Evolutionary conservation across 2,329 filamentous ascomycete genomes (phyloP).

Genomic region (Sporothrix phasma): DNA sequence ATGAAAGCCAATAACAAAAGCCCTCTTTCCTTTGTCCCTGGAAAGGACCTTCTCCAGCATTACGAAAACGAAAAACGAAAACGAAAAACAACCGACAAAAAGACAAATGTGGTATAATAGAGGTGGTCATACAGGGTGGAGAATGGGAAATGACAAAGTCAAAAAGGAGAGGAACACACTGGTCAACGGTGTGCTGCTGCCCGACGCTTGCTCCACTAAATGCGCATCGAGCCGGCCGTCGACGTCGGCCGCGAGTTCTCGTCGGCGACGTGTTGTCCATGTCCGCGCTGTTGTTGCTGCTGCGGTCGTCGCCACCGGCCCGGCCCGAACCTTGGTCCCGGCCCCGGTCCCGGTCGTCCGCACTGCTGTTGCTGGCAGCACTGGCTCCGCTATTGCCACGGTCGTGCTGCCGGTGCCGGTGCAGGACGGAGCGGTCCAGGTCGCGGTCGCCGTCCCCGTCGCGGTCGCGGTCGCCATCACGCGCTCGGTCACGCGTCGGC

Average conservation of each 20-base stretch:
- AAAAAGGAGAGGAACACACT: neutral
- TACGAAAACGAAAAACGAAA: neutral
- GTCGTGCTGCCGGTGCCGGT: slow-evolving; percentile 1
- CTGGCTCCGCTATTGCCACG: neutral
- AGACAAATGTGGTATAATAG: slow-evolving; percentile 12
- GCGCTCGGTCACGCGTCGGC: neutral
- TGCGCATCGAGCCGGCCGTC: slow-evolving; percentile 9
- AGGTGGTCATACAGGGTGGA: slow-evolving; percentile 9
- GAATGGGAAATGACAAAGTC: neutral
- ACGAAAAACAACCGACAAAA: neutral
- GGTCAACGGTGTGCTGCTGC: neutral
- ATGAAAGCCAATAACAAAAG: neutral
- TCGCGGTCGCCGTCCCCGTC: too few relatives aligned
- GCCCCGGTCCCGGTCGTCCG: neutral
- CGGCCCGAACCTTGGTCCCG: slow-evolving; percentile 1
- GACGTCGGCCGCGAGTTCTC: slow-evolving; percentile 14
- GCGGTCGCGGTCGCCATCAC: neutral
- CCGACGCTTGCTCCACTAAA: slow-evolving; percentile 7
- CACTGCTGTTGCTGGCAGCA: neutral
- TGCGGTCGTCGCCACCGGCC: slow-evolving; percentile 7
- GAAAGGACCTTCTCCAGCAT: neutral
- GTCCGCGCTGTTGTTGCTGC: slow-evolving; percentile 15
- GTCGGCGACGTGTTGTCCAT: slow-evolving; percentile 16
- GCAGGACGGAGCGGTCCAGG: neutral
- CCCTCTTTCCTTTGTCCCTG: neutral